Evolutionary conservation across 2,329 filamentous ascomycete genomes (phyloP).

Genomic region (Diaporthe ampelina): DNA sequence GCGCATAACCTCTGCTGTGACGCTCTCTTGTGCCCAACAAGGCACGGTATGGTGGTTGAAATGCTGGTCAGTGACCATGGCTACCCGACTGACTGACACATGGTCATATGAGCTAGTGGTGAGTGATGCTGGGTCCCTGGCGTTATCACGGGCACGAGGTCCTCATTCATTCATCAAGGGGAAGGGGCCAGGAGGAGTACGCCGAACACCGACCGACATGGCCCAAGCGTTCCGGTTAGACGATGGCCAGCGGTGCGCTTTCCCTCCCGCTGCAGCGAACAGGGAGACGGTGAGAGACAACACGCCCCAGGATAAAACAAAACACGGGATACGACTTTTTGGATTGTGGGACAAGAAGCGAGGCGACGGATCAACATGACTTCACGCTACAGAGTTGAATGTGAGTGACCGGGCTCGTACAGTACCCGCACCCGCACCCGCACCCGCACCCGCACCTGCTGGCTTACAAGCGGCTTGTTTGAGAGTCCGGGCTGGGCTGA

Average conservation of each 20-base stretch:
- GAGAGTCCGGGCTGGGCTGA: constrained; percentile 32
- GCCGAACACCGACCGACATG: constrained; percentile 31
- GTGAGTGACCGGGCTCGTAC: constrained; percentile 59
- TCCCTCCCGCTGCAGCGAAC: neutral
- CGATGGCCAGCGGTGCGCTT: constrained; percentile 7
- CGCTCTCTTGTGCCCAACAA: too few species aligned
- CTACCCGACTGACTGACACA: neutral
- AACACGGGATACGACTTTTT: neutral
- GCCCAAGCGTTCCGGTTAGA: constrained; percentile 36
- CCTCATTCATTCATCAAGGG: neutral
- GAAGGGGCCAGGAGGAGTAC: neutral
- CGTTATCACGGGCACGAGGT: neutral
- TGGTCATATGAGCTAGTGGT: neutral
- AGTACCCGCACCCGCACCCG: neutral
- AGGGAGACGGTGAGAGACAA: neutral
- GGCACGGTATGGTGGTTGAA: too few species aligned
- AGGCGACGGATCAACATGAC: constrained; percentile 61
- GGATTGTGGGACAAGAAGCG: constrained; percentile 5
- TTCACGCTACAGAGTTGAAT: constrained; percentile 79
- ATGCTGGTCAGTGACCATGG: too few species aligned
- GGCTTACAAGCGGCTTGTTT: too few species aligned
- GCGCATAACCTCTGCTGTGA: too few species aligned
- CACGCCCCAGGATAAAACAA: neutral
- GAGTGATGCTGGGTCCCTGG: too few species aligned
- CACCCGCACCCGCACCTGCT: too few species aligned